Evolutionary conservation across 441 rosid genomes (phyloP).

Genomic region (Gossypium trilobum): DNA sequence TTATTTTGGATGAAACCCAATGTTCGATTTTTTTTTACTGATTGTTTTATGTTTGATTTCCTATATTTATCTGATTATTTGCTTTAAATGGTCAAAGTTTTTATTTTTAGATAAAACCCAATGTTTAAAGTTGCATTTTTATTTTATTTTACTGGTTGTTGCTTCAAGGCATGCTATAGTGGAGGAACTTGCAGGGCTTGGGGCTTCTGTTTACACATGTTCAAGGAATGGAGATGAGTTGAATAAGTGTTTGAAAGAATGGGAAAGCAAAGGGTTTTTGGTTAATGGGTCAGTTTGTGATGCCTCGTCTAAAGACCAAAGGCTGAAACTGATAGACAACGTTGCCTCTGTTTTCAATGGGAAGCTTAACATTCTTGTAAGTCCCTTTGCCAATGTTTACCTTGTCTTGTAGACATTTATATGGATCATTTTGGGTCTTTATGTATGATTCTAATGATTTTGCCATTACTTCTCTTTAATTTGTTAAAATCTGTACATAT

Average conservation of each 20-base stretch:
- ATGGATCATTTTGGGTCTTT: not conserved
- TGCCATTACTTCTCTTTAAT: not conserved
- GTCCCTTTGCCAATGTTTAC: conserved; percentile 1
- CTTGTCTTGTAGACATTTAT: not conserved
- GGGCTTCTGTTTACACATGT: conserved; percentile 52
- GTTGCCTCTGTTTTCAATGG: conserved; percentile 39
- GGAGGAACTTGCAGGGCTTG: conserved; percentile 52
- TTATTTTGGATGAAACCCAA: not conserved
- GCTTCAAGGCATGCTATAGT: conserved; percentile 27
- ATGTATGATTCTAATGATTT: not conserved
- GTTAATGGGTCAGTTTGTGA: conserved; percentile 61
- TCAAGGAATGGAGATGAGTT: conserved; percentile 54
- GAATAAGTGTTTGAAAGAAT: conserved; percentile 33
- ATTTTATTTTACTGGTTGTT: not conserved
- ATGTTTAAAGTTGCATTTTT: not conserved
- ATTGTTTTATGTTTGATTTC: not conserved
- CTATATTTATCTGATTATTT: not conserved
- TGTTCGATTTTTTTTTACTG: not conserved
- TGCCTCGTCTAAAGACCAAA: conserved; percentile 33
- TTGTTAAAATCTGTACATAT: not conserved
- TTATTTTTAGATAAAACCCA: not conserved
- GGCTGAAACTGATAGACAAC: conserved; percentile 34
- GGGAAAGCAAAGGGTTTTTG: conserved; percentile 39
- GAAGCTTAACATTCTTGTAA: conserved; percentile 53
- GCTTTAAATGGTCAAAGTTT: not conserved